Evolutionary conservation across 2,329 filamentous ascomycete species (phyloP).

Genomic region (Pseudocercospora cruenta): DNA sequence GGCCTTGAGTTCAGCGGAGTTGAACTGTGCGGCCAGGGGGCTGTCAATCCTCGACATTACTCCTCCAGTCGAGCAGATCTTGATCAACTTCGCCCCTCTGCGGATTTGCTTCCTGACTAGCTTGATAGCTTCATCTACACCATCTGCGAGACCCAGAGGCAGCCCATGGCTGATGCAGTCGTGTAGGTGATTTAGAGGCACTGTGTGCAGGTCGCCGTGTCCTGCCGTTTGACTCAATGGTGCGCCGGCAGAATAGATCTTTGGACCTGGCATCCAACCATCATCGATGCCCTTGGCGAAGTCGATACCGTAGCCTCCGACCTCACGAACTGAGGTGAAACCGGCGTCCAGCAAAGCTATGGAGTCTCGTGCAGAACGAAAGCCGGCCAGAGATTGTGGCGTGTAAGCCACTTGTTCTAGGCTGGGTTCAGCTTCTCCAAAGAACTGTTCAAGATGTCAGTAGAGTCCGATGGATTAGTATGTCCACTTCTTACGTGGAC

Average conservation of each 20-base stretch:
- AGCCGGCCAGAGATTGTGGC: constrained; percentile 43
- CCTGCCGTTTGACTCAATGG: constrained; percentile 54
- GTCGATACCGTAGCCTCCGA: constrained; percentile 54
- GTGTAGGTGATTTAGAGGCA: constrained; percentile 42
- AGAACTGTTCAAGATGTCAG: constrained; percentile 28
- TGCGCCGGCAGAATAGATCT: constrained; percentile 54
- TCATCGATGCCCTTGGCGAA: constrained; percentile 49
- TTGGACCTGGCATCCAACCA: constrained; percentile 52
- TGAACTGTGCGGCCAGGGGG: constrained; percentile 30
- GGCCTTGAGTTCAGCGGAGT: constrained; percentile 28
- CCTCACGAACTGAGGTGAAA: constrained; percentile 57
- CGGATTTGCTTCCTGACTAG: constrained; percentile 19
- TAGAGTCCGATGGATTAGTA: constrained; percentile 42
- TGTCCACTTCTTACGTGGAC: constrained; percentile 27
- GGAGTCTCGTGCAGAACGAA: constrained; percentile 48
- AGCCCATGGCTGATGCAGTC: constrained; percentile 39
- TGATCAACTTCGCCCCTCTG: constrained; percentile 26
- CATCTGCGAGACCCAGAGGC: constrained; percentile 24
- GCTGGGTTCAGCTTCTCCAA: constrained; percentile 19
- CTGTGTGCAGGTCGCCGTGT: constrained; percentile 52
- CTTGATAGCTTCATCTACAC: constrained; percentile 23
- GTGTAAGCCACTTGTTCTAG: constrained; percentile 22
- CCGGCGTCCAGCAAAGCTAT: constrained; percentile 51
- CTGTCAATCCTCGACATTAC: constrained; percentile 29
- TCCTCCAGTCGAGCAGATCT: constrained; percentile 40